These are phyloP conservation scores for Boletus rubroflammeus DNA, from an alignment of 768 basidiomycete genomes.

Conservation along the genomic window DNA sequence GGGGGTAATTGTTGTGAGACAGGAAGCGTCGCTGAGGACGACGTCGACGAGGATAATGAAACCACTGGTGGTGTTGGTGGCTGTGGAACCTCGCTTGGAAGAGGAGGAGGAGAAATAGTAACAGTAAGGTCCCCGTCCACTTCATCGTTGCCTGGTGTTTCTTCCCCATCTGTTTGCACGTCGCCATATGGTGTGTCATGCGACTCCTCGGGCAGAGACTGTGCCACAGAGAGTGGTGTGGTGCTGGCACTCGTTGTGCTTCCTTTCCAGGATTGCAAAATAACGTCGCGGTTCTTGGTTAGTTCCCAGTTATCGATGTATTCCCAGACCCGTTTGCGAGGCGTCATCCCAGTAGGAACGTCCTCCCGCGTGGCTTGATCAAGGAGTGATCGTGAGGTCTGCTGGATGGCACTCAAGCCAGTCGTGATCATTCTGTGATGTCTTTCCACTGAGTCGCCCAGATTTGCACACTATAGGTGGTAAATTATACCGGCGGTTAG, in stretches of 20 bases:
- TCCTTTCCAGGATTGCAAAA: conserved; percentile 53
- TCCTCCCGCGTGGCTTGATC: conserved; percentile 64
- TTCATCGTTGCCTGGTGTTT: conserved; percentile 13
- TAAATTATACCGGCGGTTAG: neutral
- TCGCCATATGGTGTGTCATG: conserved; percentile 17
- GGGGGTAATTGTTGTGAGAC: conserved; percentile 13
- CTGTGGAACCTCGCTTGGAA: conserved; percentile 10
- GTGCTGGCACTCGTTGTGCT: conserved; percentile 31
- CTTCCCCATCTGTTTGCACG: conserved; percentile 21
- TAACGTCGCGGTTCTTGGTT: conserved; percentile 56
- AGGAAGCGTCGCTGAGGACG: conserved; percentile 34
- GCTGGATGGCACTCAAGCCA: conserved; percentile 47
- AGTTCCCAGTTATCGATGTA: conserved; percentile 70
- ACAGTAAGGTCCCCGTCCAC: conserved; percentile 19
- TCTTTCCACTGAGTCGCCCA: conserved; percentile 39
- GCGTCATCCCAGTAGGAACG: conserved; percentile 66
- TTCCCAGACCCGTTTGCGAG: conserved; percentile 70
- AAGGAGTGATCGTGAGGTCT: conserved; percentile 47
- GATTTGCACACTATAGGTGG: conserved; percentile 37
- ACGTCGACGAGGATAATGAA: conserved; percentile 38
- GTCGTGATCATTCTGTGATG: conserved; percentile 42
- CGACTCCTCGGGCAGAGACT: conserved; percentile 32
- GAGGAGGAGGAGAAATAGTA: conserved; percentile 10
- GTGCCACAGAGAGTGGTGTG: conserved; percentile 38
- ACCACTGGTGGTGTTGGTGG: conserved; percentile 22